Evolutionary conservation across 805 yeast species (phyloP).

Genomic region (Teunomyces kruisii): DNA sequence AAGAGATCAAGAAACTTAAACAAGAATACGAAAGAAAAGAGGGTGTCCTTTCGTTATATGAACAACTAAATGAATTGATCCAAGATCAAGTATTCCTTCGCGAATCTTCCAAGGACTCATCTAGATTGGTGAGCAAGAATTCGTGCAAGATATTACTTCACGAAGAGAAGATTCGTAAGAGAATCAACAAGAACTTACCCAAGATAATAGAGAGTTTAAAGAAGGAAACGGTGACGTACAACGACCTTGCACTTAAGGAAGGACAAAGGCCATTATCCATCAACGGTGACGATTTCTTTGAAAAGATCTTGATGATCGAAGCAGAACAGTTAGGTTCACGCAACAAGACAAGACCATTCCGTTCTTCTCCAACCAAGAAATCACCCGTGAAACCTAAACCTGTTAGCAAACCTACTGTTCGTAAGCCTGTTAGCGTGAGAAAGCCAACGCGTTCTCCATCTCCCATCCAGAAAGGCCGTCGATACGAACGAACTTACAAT

Average conservation of each 20-base stretch:
- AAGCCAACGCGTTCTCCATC: neutral
- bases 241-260: conserved; percentile 25
- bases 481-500: neutral
- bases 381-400: neutral
- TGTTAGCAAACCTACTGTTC: neutral
- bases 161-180: conserved; percentile 77
- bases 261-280: conserved; percentile 31
- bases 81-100: conserved; percentile 62
- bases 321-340: conserved; percentile 9
- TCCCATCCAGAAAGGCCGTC: neutral
- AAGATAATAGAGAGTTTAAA: conserved; percentile 53
- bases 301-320: conserved; percentile 35
- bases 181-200: conserved; percentile 69
- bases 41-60: conserved; percentile 56
- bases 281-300: conserved; percentile 50
- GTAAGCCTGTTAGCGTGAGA: neutral
- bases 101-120: conserved; percentile 74
- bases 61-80: conserved; percentile 53
- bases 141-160: conserved; percentile 75
- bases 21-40: conserved; percentile 49
- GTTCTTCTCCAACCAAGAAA: conserved; percentile 1
- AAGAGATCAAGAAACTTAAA: conserved; percentile 54
- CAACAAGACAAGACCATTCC: neutral
- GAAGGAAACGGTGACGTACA: conserved; percentile 48
- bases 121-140: conserved; percentile 70